A percentile compares a stretch with the other conserved stretches of the same genome.
Evolutionary conservation across 2,329 filamentous ascomycete species (phyloP).

Genomic region (Claviceps humidiphila): DNA sequence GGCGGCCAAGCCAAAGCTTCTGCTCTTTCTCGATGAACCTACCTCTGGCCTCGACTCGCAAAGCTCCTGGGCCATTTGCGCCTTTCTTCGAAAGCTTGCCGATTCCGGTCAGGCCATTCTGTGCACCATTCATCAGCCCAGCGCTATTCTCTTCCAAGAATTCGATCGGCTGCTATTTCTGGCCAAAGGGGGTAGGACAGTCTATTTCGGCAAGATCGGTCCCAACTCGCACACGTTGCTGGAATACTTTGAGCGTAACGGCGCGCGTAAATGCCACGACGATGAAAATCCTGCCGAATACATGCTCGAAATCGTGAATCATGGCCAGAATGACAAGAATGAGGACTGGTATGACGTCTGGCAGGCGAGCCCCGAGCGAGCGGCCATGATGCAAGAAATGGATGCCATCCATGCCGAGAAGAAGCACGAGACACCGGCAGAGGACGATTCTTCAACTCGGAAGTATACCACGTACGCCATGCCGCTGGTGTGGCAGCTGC

Average conservation of each 20-base stretch:
- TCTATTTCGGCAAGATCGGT: conserved; percentile 58
- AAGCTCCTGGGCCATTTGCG: conserved; percentile 49
- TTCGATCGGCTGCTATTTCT: conserved; percentile 53
- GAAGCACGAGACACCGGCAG: conserved; percentile 4
- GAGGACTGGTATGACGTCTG: conserved; percentile 58
- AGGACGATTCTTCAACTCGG: conserved; percentile 10
- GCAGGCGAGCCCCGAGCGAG: conserved; percentile 38
- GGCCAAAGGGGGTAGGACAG: conserved; percentile 49
- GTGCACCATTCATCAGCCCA: conserved; percentile 43
- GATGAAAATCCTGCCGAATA: conserved; percentile 65
- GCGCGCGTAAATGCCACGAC: conserved; percentile 42
- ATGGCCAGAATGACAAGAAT: conserved; percentile 23
- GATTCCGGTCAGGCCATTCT: conserved; percentile 39
- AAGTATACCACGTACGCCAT: conserved; percentile 60
- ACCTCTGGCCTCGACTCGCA: conserved; percentile 50
- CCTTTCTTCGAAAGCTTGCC: conserved; percentile 49
- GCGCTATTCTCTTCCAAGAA: conserved; percentile 36
- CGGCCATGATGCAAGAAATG: conserved; percentile 45
- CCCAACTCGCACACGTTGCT: conserved; percentile 42
- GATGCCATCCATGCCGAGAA: conserved; percentile 45
- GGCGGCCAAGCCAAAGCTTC: conserved; percentile 41
- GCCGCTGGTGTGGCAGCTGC: conserved; percentile 53
- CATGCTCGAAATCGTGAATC: conserved; percentile 47
- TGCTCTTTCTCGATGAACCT: conserved; percentile 51
- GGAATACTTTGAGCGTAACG: conserved; percentile 52